These are phyloP conservation scores for Rhizophagus prolifer DNA, from an alignment of 192 early-diverging fungal species.

Conservation along the genomic window DNA sequence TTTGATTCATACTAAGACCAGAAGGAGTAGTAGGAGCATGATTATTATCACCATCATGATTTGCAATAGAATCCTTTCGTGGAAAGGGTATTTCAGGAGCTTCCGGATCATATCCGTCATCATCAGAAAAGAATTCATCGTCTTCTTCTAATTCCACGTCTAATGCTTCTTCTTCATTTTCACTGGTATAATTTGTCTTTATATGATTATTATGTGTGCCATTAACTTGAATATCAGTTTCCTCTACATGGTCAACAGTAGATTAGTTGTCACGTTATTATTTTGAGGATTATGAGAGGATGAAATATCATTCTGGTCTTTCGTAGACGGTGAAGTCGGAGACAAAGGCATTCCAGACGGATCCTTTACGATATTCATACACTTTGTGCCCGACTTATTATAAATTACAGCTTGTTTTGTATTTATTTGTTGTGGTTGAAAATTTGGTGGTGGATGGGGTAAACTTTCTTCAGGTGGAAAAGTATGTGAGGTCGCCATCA, in stretches of 20 bases:
- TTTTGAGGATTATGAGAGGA: constrained; percentile 2
- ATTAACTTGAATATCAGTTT: constrained; percentile 12
- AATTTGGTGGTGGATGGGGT: constrained; percentile 26
- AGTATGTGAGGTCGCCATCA: constrained; percentile 32
- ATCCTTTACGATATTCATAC: constrained; percentile 32
- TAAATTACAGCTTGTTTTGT: constrained; percentile 31
- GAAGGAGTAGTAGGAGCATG: constrained; percentile 21
- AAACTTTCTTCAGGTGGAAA: constrained; percentile 26
- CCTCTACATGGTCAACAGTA: constrained; percentile 1
- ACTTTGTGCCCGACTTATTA: constrained; percentile 31
- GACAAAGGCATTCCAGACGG: background rate
- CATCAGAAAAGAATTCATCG: constrained; percentile 50
- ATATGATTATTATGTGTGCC: constrained; percentile 6
- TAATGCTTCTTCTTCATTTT: background rate
- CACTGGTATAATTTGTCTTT: constrained; percentile 4
- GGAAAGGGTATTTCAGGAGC: constrained; percentile 36
- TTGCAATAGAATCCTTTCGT: constrained; percentile 26
- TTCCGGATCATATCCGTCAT: constrained; percentile 49
- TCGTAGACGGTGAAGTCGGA: constrained; percentile 16
- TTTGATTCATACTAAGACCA: constrained; percentile 21
- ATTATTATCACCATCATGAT: constrained; percentile 20
- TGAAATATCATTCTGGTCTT: background rate
- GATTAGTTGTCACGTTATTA: constrained; percentile 3
- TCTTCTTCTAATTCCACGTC: constrained; percentile 33
- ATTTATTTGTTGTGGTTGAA: constrained; percentile 20